Conservation (phyloP, 164 flowering plant genomes). For the Sextonia rubra region DNA sequence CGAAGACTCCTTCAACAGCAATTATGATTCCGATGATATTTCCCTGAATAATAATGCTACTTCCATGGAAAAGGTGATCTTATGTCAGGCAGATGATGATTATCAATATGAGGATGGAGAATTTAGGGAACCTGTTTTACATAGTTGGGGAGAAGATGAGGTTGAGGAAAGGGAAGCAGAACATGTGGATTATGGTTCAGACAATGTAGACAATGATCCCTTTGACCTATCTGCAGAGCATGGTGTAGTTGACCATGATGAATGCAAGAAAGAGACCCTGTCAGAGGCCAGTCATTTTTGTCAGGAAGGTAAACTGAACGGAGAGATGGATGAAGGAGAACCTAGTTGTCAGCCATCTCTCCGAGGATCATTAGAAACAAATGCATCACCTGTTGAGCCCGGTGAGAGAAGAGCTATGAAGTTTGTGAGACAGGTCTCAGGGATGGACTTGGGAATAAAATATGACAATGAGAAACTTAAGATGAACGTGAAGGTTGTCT, state of each 20-base stretch:
- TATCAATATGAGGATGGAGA: slow-evolving; percentile 80
- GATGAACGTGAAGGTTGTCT: slow-evolving; percentile 13
- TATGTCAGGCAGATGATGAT: slow-evolving; percentile 50
- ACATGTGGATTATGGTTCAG: slow-evolving; percentile 59
- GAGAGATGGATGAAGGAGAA: slow-evolving; percentile 14
- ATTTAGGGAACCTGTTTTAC: slow-evolving; percentile 42
- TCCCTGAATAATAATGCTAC: slow-evolving; percentile 22
- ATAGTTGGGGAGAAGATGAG: slow-evolving; percentile 44
- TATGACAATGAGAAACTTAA: slow-evolving; percentile 5
- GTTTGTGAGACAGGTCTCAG: slow-evolving; percentile 2
- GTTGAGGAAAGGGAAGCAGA: slow-evolving; percentile 47
- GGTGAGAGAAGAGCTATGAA: slow-evolving; percentile 9
- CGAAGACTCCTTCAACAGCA: slow-evolving; percentile 17
- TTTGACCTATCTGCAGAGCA: slow-evolving; percentile 26
- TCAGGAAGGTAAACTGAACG: slow-evolving; percentile 8
- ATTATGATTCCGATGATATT: slow-evolving; percentile 24
- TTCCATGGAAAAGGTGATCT: slow-evolving; percentile 14
- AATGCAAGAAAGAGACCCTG: slow-evolving; percentile 17
- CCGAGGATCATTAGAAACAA: slow-evolving; percentile 2
- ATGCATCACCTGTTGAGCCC: slow-evolving; percentile 7
- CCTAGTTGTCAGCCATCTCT: slow-evolving; percentile 1
- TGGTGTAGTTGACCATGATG: slow-evolving; percentile 18
- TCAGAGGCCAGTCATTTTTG: slow-evolving; percentile 10
- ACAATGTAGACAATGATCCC: slow-evolving; percentile 26
- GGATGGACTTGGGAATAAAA: slow-evolving; percentile 5